Base-by-base conservation (phyloP, 2,329 filamentous ascomycete species). In the Metarhizium rileyi region DNA sequence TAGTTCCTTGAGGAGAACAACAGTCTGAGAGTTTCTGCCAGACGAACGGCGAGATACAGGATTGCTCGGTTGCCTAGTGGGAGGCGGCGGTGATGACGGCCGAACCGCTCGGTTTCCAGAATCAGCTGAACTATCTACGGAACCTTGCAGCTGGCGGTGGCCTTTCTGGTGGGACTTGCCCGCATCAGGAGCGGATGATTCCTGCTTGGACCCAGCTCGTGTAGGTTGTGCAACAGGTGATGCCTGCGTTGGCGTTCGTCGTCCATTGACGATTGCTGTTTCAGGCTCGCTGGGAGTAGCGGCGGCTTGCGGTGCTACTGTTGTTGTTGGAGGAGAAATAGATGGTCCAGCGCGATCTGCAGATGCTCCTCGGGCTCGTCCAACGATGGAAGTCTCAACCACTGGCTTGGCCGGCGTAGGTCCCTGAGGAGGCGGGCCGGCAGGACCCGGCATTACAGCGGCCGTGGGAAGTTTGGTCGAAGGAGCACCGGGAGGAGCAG, bases 1-100 rank as follows among this genome's bases (percentile, higher is more conserved):
- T 2, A 98, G 75, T 63, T 98, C 93, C 63, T 93, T 91, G 14
- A 88, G 74, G 12, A 96, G 67, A 0, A 86, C 83, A 54, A 87
- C 85, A 1, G 85, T 84, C 56, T 85, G 81, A 7, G 80, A 74
- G 61, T 82, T 77, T 63, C 78, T 65, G 55, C 77, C 70, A 52
- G 86, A 76, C 52, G 84, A 71, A 64, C 81, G 69, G 61, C 84
- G 66, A 58, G 73, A 66, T 58, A 86, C 58, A 54, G 81, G 69
- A 66, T 81, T 77, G 67, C 79, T 76, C 33, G 70, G 61, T 62
- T 83, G 75, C 49, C 80, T 70, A 5, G 70, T 70, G 1, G 80
- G 78, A 2, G 78, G 76, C 3, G 80, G 79, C 3, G 80, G 80
- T 8, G 81, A 84, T 4, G 75, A 66, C 16, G 78, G 72, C 6